Evolutionary conservation across 2,329 filamentous ascomycete genomes (phyloP).

Genomic region (Diplodia mutila): DNA sequence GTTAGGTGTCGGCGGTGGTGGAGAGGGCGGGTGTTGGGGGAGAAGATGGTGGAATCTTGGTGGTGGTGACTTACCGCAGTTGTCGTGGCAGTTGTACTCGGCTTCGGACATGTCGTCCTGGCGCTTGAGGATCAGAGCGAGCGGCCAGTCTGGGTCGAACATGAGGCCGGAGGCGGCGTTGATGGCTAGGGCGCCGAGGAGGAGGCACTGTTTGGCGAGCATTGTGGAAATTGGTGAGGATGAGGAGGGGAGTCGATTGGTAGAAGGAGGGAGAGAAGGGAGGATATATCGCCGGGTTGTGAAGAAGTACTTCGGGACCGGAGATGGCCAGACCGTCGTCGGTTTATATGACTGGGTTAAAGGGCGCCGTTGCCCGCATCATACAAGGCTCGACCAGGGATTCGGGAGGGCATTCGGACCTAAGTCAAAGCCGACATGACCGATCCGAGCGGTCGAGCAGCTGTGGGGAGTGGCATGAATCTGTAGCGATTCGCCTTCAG

Average conservation of each 20-base stretch:
- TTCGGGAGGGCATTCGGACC: neutral
- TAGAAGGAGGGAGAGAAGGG: neutral
- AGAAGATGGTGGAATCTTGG: neutral
- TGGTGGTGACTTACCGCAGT: constrained; percentile 36
- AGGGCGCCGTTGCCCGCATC: no score
- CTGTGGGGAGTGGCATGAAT: constrained; percentile 3
- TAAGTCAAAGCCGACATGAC: neutral
- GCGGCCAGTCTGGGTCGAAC: constrained; percentile 9
- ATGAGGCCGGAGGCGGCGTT: neutral
- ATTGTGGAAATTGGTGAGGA: neutral
- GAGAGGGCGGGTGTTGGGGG: no score
- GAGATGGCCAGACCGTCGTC: neutral
- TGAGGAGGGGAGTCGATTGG: neutral
- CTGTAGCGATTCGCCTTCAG: neutral
- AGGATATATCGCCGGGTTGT: neutral
- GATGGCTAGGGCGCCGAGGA: neutral
- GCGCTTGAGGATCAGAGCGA: constrained; percentile 16
- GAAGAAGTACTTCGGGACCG: neutral
- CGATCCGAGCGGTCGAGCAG: neutral
- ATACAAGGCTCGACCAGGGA: neutral
- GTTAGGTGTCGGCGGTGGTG: no score
- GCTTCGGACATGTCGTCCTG: constrained; percentile 30
- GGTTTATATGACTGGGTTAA: constrained; percentile 1
- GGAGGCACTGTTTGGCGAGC: constrained; percentile 1
- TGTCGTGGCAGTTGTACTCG: constrained; percentile 41